Base-by-base conservation (phyloP, 169 alveolate species). In the Eimeria mitis region DNA sequence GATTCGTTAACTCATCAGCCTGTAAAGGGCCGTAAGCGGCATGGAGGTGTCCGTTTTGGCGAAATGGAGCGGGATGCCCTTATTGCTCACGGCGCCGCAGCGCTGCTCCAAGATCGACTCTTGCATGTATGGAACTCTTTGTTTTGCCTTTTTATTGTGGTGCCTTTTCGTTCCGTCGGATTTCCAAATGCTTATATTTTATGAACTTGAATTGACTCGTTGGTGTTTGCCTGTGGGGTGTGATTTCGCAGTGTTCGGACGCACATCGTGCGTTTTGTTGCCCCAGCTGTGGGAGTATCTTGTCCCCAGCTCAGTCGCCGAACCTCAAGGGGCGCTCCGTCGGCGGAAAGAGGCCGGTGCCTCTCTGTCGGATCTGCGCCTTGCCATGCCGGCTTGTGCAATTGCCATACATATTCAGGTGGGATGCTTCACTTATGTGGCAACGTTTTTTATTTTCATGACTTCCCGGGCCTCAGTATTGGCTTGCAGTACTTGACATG, bases 1-100 rank as follows among this genome's bases (percentile, higher is more conserved):
- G 99, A 99, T 97, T 98, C 99, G 31, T 97, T 99, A 49, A 99
- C 99, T 78, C 98, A 99, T 87, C 99, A 99, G 97, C 99, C 99
- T 44, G 99, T 99, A 42, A 99, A 99, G 97, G 99, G 99, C 7
- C 98, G 99, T 94, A 99, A 99, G 97, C 98, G 98, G 96, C 99
- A 99, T 89, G 99, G 99, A 52, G 99, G 99, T 70, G 99, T 99
- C 54, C 98, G 99, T 95, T 97, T 99, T 88, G 99, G 99, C 49
- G 99, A 99, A 97, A 99, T 99, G 99, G 99, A 99, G 97, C 98
- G 99, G 89, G 99, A 99, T 97, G 99, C 99, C 13, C 96, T 99
- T 49, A 98, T 99, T 61, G 99, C 99, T 28, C 99, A 99, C 95
- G 99, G 99, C 40, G 99, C 99, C 61, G 97, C 99, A 49, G 99